These are phyloP conservation scores for Collybia nuda DNA, from an alignment of 768 basidiomycete species.

Conservation along the genomic window DNA sequence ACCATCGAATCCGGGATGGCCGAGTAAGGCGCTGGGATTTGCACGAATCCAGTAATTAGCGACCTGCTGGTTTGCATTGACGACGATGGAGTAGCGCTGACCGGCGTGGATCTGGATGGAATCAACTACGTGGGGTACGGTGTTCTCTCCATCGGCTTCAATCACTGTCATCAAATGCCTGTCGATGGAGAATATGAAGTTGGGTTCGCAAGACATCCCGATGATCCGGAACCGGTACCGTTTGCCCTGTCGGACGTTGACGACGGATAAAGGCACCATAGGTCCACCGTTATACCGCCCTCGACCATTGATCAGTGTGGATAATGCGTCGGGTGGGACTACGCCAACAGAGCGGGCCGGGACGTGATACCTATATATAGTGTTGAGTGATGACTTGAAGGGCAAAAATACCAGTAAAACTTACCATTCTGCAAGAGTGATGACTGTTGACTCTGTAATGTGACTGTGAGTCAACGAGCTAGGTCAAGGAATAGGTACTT, in stretches of 20 bases:
- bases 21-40: constrained; percentile 15
- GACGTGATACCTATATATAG: background rate
- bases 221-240: constrained; percentile 37
- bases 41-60: constrained; percentile 52
- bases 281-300: constrained; percentile 29
- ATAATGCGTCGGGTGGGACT: constrained; percentile 6
- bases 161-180: constrained; percentile 44
- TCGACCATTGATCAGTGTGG: constrained; percentile 33
- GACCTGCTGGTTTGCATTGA: constrained; percentile 43
- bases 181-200: constrained; percentile 43
- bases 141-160: constrained; percentile 46
- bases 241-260: constrained; percentile 28
- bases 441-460: background rate
- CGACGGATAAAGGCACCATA: constrained; percentile 25
- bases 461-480: background rate
- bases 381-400: background rate
- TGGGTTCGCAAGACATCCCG: constrained; percentile 30
- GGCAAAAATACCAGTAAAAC: background rate
- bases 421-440: constrained; percentile 3
- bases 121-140: constrained; percentile 39
- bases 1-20: constrained; percentile 21
- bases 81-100: constrained; percentile 21
- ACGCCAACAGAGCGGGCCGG: background rate
- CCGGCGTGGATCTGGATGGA: constrained; percentile 28
- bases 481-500: background rate